These are phyloP conservation scores for Quercus phellos DNA, from an alignment of 331 rosid genomes.

Conservation along the genomic window DNA sequence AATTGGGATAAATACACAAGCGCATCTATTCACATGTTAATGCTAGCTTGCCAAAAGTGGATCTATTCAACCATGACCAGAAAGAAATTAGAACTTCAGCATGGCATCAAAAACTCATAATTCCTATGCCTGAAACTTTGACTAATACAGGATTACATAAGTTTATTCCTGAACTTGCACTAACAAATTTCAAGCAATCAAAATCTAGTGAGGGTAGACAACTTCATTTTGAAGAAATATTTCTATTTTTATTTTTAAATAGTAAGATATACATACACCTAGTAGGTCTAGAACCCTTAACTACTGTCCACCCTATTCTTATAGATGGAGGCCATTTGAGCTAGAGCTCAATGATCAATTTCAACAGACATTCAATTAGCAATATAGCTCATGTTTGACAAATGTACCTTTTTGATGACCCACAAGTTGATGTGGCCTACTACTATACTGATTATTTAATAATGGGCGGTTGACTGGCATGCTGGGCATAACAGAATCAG, in stretches of 20 bases:
- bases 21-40: not conserved
- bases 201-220: not conserved
- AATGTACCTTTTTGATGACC: slow-evolving; percentile 88
- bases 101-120: not conserved
- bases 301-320: no score
- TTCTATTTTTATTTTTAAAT: no score
- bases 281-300: no score
- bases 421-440: slow-evolving; percentile 55
- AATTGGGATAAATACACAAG: no score
- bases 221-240: not conserved
- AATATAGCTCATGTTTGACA: not conserved
- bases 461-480: slow-evolving; percentile 45
- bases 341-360: no score
- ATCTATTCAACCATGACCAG: not conserved
- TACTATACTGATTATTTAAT: slow-evolving; percentile 48
- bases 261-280: no score
- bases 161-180: not conserved
- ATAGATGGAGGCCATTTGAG: no score
- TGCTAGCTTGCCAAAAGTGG: not conserved
- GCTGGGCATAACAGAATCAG: slow-evolving; percentile 52
- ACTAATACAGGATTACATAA: not conserved
- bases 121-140: not conserved
- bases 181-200: not conserved
- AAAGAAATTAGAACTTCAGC: not conserved
- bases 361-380: not conserved